Evolutionary conservation across 148 eudicot species (phyloP).

Genomic region (Silene latifolia): DNA sequence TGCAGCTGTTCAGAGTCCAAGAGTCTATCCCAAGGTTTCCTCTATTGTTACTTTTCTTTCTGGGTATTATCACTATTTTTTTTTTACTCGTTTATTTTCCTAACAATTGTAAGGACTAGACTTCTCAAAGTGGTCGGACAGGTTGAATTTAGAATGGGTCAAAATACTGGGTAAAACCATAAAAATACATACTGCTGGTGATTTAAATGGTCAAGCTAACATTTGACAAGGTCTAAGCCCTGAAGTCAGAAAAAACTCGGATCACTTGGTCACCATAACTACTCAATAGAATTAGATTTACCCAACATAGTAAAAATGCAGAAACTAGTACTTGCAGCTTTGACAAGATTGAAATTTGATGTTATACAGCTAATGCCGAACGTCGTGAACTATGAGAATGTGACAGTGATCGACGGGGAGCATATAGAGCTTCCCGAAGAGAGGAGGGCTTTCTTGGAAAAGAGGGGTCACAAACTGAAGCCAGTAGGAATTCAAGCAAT

Average conservation of each 20-base stretch:
- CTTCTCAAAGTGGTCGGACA: background rate
- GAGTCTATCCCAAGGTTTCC: conserved; percentile 83
- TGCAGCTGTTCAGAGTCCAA: conserved; percentile 68
- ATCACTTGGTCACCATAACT: background rate
- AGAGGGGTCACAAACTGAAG: conserved; percentile 63
- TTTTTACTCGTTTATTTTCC: background rate
- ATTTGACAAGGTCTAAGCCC: background rate
- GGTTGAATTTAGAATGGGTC: background rate
- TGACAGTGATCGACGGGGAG: conserved; percentile 78
- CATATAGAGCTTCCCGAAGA: conserved; percentile 68
- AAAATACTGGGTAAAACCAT: too few species aligned
- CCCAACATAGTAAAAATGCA: background rate
- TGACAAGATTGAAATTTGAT: conserved; percentile 1
- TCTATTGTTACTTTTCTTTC: background rate
- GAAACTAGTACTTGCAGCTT: background rate
- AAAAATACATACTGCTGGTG: too few species aligned
- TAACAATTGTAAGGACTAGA: background rate
- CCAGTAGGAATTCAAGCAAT: conserved; percentile 52
- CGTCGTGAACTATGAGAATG: conserved; percentile 66
- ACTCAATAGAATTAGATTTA: background rate
- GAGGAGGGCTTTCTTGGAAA: conserved; percentile 47
- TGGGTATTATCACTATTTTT: background rate
- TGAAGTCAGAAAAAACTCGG: background rate
- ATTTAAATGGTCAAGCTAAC: background rate
- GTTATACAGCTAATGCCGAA: conserved; percentile 71